phyloP scores from a whole-genome alignment of 2,329 filamentous ascomycete species.

The Niveomyces coronatus region DNA sequence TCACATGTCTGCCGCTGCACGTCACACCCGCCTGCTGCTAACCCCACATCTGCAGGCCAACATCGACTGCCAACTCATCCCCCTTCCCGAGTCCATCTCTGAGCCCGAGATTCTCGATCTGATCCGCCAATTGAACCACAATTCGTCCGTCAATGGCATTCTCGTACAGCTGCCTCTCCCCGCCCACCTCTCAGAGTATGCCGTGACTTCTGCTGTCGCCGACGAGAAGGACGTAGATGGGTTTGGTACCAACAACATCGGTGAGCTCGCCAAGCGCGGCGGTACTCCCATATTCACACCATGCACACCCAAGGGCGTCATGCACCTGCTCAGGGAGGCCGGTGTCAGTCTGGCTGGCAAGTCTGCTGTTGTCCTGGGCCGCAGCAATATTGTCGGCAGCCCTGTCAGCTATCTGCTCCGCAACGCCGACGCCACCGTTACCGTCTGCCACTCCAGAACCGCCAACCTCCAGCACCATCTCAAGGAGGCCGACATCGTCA shows the following conservation, averaged over 20 bases:
- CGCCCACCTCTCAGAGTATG: constrained; percentile 80
- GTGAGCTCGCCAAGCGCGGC: constrained; percentile 91
- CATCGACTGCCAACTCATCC: constrained; percentile 77
- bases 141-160: constrained; percentile 78
- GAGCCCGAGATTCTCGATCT: constrained; percentile 80
- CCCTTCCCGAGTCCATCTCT: constrained; percentile 69
- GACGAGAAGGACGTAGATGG: constrained; percentile 97
- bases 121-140: constrained; percentile 75
- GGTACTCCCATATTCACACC: constrained; percentile 83
- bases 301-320: constrained; percentile 95
- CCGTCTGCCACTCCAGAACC: constrained; percentile 88
- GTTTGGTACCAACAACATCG: constrained; percentile 89
- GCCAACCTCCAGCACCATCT: constrained; percentile 61
- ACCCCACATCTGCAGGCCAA: constrained; percentile 58
- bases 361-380: constrained; percentile 85
- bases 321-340: constrained; percentile 78
- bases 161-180: constrained; percentile 90
- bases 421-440: constrained; percentile 94
- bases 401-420: constrained; percentile 93
- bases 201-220: constrained; percentile 78
- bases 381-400: constrained; percentile 95
- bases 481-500: constrained; percentile 77
- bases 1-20: background rate
- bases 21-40: background rate
- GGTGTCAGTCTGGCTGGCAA: constrained; percentile 81